phyloP scores from a whole-genome alignment of 495 filamentous ascomycete genomes.

The Corynascus novoguineensis region DNA sequence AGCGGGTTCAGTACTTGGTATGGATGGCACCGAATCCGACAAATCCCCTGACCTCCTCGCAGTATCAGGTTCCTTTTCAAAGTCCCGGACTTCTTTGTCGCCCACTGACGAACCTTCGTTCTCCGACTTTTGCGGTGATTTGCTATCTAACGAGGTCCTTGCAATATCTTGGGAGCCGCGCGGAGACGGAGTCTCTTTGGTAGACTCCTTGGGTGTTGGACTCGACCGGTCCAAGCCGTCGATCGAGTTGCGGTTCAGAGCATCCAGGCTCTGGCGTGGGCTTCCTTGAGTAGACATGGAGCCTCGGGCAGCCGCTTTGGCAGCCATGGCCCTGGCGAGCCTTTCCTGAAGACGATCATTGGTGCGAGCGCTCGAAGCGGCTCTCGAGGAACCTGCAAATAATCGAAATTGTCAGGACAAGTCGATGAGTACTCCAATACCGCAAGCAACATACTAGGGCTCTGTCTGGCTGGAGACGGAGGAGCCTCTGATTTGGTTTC shows the following conservation, averaged over 20 bases:
- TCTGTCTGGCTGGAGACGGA: constrained; percentile 28
- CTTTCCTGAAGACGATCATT: constrained; percentile 84
- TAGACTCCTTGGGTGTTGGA: constrained; percentile 12
- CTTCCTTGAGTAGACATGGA: constrained; percentile 27
- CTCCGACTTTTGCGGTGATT: neutral
- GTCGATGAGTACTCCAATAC: neutral
- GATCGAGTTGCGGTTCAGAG: constrained; percentile 25
- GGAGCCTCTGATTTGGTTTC: constrained; percentile 23
- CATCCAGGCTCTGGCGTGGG: constrained; percentile 33
- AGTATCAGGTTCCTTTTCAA: neutral
- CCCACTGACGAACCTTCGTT: neutral
- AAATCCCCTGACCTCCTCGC: constrained; percentile 7
- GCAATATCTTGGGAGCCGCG: constrained; percentile 22
- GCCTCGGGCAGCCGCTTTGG: constrained; percentile 31
- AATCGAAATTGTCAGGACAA: constrained; percentile 17
- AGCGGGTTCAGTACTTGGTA: neutral
- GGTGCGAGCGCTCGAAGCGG: constrained; percentile 50
- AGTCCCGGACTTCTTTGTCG: neutral
- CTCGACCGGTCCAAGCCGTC: constrained; percentile 24
- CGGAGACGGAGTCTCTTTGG: constrained; percentile 12
- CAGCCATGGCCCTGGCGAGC: constrained; percentile 59
- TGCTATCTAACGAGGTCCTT: constrained; percentile 17
- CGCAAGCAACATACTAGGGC: constrained; percentile 21
- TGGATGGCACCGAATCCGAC: neutral
- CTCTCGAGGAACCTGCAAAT: constrained; percentile 38